Evolutionary conservation across 441 rosid genomes (phyloP).

Genomic region (Sinapis alba): DNA sequence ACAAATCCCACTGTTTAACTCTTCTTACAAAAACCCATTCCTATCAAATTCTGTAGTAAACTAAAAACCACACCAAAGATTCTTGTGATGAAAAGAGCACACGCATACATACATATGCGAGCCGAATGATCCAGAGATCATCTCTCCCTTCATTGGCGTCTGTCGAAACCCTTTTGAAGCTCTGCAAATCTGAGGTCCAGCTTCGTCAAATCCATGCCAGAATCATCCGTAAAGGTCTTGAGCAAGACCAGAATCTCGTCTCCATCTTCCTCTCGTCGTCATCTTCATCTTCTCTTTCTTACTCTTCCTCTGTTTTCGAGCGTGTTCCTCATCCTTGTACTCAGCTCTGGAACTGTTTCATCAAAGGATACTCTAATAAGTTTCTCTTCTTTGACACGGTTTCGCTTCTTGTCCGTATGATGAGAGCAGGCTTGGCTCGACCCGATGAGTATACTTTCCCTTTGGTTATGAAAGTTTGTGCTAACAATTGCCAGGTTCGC

Average conservation of each 20-base stretch:
- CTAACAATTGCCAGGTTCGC: conserved; percentile 41
- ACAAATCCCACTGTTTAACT: background rate
- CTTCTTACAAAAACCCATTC: background rate
- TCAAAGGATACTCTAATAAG: conserved; percentile 46
- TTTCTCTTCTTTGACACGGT: conserved; percentile 42
- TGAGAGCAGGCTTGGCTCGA: conserved; percentile 37
- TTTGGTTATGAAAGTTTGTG: conserved; percentile 55
- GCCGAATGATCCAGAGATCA: conserved; percentile 40
- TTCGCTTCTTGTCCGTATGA: conserved; percentile 60
- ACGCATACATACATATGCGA: background rate
- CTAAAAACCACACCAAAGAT: background rate
- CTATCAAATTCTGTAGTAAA: background rate
- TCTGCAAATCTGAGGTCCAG: conserved; percentile 53
- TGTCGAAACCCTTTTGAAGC: conserved; percentile 51
- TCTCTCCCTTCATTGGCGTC: conserved; percentile 39
- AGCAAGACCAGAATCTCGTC: conserved; percentile 62
- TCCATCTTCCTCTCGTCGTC: conserved; percentile 49
- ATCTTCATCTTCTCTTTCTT: conserved; percentile 40
- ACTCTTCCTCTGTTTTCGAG: conserved; percentile 51
- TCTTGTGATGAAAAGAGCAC: conserved; percentile 9
- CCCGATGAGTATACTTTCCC: conserved; percentile 66
- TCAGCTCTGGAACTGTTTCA: conserved; percentile 60
- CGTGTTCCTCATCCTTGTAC: conserved; percentile 52
- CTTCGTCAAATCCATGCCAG: conserved; percentile 71
- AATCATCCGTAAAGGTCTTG: conserved; percentile 71